Evolutionary conservation across 192 early-diverging fungal genomes (phyloP), one percentile per base, ranked within the genome.

Genomic region (Powellomyces hirtus): DNA sequence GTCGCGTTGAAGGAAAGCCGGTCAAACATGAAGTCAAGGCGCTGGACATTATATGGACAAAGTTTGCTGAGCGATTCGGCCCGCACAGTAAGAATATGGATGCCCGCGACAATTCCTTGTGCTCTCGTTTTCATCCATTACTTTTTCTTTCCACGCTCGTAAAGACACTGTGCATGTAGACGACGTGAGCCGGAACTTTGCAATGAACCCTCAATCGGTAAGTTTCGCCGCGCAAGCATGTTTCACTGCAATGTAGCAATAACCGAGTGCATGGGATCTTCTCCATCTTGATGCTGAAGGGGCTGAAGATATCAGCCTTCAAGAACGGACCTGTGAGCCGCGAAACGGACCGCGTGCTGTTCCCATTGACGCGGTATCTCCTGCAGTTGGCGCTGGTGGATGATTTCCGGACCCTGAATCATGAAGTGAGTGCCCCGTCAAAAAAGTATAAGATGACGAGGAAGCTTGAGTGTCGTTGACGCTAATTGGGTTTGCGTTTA

Each of bases 151-250:
- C n/a, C n/a, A n/a, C n/a, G n/a, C 10, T 42, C 40, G 8, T 42
- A 8, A 42, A 8, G 89, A 89, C 66, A 91, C 90, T 0, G 77
- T 90, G 20, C 90, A 91, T 45, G 68, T 92, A 2, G 90, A 92
- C 56, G 90, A 92, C 46, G 60, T 92, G 68, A 76, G 80, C 24
- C 76, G 89, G 16, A 92, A 92, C 59, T 92, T 92, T 84, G 87
- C 87, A 0, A 81, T 92, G 66, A 92, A 92, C 56, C 81, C 80
- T 31, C 79, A 83, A 53, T 82, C 78, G 26, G 71, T 73, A 38
- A 57, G 51, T n/a, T n/a, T n/a, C n/a, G n/a, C n/a, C n/a, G n/a
- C n/a, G n/a, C n/a, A n/a, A n/a, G n/a, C n/a, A n/a, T 26, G n/a
- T 53, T 7, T 8, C 51, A 22, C 22, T 27, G 51, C 51, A 24